Conservation (phyloP, 495 filamentous ascomycete genomes). For the Pyrenopolyporus hunteri region DNA sequence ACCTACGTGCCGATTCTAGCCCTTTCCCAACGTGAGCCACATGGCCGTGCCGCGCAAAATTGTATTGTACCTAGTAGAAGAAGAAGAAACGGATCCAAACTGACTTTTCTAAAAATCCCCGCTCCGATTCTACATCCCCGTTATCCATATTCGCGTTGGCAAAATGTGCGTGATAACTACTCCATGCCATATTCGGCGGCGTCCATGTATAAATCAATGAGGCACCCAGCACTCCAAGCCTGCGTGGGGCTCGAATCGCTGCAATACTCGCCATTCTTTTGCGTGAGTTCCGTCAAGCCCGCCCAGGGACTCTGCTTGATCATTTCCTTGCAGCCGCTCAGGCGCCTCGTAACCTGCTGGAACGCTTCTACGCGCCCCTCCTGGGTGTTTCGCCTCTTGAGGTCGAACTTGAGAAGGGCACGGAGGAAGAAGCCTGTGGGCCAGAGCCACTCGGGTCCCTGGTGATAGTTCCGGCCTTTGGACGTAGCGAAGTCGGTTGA, state of each 20-base stretch:
- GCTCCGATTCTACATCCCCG: not conserved
- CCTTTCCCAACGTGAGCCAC: no score
- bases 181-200: conserved; percentile 61
- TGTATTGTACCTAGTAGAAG: no score
- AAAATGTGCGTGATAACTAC: not conserved
- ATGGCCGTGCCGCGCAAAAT: no score
- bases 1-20: not conserved
- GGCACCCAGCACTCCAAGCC: conserved; percentile 90
- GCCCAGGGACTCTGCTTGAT: conserved; percentile 83
- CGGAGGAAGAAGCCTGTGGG: conserved; percentile 93
- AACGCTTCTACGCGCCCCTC: conserved; percentile 78
- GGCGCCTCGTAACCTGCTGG: conserved; percentile 86
- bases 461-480: conserved; percentile 97
- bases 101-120: no score
- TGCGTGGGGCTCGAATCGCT: conserved; percentile 92
- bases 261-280: conserved; percentile 84
- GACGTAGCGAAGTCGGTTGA: conserved; percentile 83
- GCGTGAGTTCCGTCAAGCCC: conserved; percentile 90
- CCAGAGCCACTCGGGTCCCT: conserved; percentile 99
- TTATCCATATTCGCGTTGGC: not conserved
- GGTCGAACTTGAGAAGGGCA: conserved; percentile 87
- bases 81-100: no score
- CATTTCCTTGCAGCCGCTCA: conserved; percentile 81
- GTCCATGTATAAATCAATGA: conserved; percentile 95
- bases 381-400: conserved; percentile 67